Conservation (phyloP, 306 rosid genomes). For the Prunus mume region DNA sequence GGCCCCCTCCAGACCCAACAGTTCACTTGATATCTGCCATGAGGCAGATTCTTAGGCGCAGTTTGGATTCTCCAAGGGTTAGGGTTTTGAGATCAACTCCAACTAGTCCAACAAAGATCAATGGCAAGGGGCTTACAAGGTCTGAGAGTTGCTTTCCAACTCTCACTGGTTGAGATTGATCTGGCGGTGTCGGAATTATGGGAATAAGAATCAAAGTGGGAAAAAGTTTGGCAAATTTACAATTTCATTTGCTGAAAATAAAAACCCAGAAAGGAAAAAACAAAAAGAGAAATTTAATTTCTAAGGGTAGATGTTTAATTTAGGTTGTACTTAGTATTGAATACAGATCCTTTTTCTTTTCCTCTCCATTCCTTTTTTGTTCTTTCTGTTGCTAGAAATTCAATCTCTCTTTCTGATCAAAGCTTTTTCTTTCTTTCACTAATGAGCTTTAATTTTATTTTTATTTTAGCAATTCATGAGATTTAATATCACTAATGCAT, state of each 20-base stretch:
- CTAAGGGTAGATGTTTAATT: conserved; percentile 8
- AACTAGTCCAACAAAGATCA: conserved; percentile 50
- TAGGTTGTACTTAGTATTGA: conserved; percentile 19
- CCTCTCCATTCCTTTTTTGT: background rate
- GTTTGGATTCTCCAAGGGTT: conserved; percentile 72
- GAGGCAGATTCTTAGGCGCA: conserved; percentile 80
- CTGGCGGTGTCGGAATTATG: background rate
- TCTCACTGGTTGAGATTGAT: conserved; percentile 48
- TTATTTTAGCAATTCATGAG: background rate
- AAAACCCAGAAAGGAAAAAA: conserved; percentile 21
- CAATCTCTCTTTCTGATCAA: background rate
- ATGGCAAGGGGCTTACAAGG: conserved; percentile 46
- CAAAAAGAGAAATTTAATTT: conserved; percentile 4
- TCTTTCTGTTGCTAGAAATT: conserved; percentile 15
- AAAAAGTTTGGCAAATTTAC: conserved; percentile 11
- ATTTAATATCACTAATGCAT: background rate
- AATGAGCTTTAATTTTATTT: background rate
- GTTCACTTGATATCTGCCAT: conserved; percentile 75
- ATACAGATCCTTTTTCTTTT: conserved; percentile 31
- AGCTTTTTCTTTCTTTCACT: background rate
- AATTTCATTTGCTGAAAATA: conserved; percentile 30
- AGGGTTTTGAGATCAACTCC: conserved; percentile 59
- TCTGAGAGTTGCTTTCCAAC: conserved; percentile 73
- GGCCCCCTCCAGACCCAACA: conserved; percentile 75
- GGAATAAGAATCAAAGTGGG: conserved; percentile 15